phyloP scores from a whole-genome alignment of 257 asterid genomes.

The Solanum piurae region DNA sequence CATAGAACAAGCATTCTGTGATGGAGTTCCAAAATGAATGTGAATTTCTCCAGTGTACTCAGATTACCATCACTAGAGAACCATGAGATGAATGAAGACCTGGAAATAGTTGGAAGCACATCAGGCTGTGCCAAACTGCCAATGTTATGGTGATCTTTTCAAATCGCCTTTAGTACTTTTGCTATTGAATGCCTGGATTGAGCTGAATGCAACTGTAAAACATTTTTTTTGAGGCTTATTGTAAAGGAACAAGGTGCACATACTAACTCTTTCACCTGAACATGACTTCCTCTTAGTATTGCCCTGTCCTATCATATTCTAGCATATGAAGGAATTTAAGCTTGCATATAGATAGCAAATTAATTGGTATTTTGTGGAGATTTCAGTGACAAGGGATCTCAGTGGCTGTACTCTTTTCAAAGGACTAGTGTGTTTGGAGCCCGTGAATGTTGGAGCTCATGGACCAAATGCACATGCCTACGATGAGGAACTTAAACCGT shows the following conservation, averaged over 20 bases:
- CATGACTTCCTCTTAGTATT: not conserved
- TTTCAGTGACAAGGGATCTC: not conserved
- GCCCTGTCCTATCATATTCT: not conserved
- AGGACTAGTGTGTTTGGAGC: not conserved
- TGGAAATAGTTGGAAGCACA: not conserved
- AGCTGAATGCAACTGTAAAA: not conserved
- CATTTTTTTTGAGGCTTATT: not conserved
- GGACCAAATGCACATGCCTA: not conserved
- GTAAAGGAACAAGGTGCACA: not conserved
- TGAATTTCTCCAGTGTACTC: not conserved
- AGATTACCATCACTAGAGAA: not conserved
- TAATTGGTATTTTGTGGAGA: not conserved
- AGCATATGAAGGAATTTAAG: not conserved
- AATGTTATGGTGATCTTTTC: not conserved
- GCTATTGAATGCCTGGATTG: not conserved
- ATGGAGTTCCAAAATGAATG: not conserved
- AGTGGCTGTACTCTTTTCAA: not conserved
- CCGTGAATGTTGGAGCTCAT: not conserved
- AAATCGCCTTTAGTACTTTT: not conserved
- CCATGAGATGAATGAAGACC: not conserved
- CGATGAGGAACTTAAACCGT: not conserved
- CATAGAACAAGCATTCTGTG: not conserved
- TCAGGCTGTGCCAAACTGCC: not conserved
- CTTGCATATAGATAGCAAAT: not conserved
- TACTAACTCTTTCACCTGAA: not conserved